Percentiles rank a stretch among this genome's conserved stretches.
Evolutionary conservation across 139 green algal genomes (phyloP).

Genomic region (Haematococcus sp.): DNA sequence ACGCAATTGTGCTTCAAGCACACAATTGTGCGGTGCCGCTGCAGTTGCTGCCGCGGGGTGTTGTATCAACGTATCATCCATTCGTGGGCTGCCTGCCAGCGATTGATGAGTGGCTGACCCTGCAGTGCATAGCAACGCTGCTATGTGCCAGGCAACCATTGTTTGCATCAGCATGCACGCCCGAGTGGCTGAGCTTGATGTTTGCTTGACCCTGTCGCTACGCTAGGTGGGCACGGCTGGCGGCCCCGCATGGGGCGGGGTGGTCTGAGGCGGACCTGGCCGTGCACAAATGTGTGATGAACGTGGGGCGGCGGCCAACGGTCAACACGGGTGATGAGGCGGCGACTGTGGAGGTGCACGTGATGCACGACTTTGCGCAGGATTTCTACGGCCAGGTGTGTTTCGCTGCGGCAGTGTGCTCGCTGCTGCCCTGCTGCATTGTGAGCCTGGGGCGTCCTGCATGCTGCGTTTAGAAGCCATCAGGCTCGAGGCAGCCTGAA

Average conservation of each 20-base stretch:
- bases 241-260: constrained; percentile 19
- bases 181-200: background rate
- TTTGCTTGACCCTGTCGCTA: background rate
- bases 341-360: constrained; percentile 73
- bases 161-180: background rate
- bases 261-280: constrained; percentile 35
- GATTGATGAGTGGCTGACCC: too few relatives aligned
- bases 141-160: constrained; percentile 1
- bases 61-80: background rate
- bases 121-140: too few relatives aligned
- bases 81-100: too few relatives aligned
- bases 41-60: too few relatives aligned
- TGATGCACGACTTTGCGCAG: constrained; percentile 71
- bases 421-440: too few relatives aligned
- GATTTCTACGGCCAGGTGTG: constrained; percentile 58
- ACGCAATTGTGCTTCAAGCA: background rate
- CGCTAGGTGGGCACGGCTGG: constrained; percentile 57
- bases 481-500: background rate
- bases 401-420: too few relatives aligned
- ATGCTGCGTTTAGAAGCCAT: too few relatives aligned
- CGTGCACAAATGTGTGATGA: constrained; percentile 91
- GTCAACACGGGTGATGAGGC: constrained; percentile 65
- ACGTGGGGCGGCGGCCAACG: constrained; percentile 85
- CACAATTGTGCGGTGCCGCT: too few relatives aligned
- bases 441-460: too few relatives aligned